Conservation (phyloP, 768 basidiomycete genomes). For the Rickenella mellea region DNA sequence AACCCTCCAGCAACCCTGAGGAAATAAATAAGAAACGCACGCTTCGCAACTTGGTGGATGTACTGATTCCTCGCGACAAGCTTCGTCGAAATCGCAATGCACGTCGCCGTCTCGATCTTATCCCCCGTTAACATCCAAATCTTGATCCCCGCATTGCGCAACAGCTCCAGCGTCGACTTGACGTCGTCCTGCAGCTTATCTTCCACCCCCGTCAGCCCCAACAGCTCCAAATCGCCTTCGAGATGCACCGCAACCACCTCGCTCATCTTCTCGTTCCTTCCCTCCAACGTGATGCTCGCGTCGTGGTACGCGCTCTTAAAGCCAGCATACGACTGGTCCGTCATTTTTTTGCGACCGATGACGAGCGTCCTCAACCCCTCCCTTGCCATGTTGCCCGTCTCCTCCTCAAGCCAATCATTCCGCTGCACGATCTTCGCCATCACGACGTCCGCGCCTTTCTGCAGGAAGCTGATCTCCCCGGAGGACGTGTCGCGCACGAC, state of each 20-base stretch:
- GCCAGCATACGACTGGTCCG: slow-evolving; percentile 54
- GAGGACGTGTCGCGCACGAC: slow-evolving; percentile 72
- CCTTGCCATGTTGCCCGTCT: slow-evolving; percentile 96
- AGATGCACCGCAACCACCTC: slow-evolving; percentile 65
- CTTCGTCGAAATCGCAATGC: slow-evolving; percentile 96
- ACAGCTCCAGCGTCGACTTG: slow-evolving; percentile 81
- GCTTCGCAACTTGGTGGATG: slow-evolving; percentile 91
- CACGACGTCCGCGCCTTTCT: slow-evolving; percentile 98
- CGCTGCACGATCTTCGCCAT: slow-evolving; percentile 92
- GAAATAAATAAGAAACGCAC: no score
- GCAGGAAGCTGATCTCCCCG: slow-evolving; percentile 80
- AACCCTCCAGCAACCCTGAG: no score
- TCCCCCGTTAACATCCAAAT: slow-evolving; percentile 99
- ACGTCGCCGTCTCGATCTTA: slow-evolving; percentile 97
- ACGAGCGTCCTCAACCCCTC: slow-evolving; percentile 94
- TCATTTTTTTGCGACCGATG: slow-evolving; percentile 73
- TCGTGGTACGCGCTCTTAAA: slow-evolving; percentile 67
- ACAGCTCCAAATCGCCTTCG: slow-evolving; percentile 83
- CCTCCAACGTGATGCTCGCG: slow-evolving; percentile 73
- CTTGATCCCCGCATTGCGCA: slow-evolving; percentile 94
- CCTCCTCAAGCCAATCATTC: slow-evolving; percentile 99
- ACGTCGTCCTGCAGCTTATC: slow-evolving; percentile 98
- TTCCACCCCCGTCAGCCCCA: slow-evolving; percentile 97
- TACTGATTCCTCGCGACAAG: slow-evolving; percentile 94
- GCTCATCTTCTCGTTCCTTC: slow-evolving; percentile 73